phyloP scores from a whole-genome alignment of 192 early-diverging fungal genomes.

The Coemansia sp. region DNA sequence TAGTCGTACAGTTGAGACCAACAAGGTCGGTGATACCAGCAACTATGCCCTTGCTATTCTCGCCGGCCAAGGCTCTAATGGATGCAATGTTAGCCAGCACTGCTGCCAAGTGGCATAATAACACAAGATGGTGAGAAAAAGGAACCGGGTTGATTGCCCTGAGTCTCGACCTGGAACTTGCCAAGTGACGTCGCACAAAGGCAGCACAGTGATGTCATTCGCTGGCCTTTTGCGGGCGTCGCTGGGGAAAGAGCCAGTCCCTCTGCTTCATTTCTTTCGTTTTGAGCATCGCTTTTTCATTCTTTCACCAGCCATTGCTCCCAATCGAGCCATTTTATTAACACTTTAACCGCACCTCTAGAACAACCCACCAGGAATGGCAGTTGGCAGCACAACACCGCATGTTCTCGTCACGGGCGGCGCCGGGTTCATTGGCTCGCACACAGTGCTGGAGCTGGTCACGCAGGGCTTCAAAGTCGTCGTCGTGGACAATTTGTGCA shows the following conservation, averaged over 20 bases:
- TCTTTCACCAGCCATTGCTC: too few relatives aligned
- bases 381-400: constrained; percentile 5
- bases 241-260: too few relatives aligned
- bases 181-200: too few relatives aligned
- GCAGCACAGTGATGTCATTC: too few relatives aligned
- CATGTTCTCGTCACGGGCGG: constrained; percentile 68
- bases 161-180: too few relatives aligned
- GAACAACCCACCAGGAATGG: not conserved
- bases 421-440: constrained; percentile 93
- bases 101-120: constrained; percentile 22
- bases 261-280: too few relatives aligned
- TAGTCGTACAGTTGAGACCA: constrained; percentile 13
- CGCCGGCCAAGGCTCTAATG: constrained; percentile 25
- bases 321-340: too few relatives aligned
- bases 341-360: too few relatives aligned
- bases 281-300: too few relatives aligned
- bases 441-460: constrained; percentile 82
- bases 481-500: constrained; percentile 89
- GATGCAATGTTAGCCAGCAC: constrained; percentile 20
- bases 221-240: too few relatives aligned
- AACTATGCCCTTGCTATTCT: constrained; percentile 16
- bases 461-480: constrained; percentile 78
- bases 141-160: too few relatives aligned
- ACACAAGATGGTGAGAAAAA: not conserved
- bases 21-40: constrained; percentile 19